Conservation (phyloP, 768 basidiomycete genomes). For the Podaxis sp. region DNA sequence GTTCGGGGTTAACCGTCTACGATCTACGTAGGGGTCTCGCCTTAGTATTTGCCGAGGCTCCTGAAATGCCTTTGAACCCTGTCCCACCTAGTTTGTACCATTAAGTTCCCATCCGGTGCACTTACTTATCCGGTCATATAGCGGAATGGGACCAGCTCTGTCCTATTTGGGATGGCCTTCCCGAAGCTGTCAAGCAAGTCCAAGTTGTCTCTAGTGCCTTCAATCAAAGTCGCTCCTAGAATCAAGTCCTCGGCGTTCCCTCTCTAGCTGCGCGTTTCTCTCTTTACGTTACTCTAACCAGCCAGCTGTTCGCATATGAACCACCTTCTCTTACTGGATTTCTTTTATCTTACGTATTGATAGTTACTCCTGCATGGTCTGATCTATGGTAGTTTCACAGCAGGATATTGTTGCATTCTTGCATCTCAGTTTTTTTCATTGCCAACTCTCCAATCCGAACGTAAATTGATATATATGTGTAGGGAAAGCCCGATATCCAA, state of each 20-base stretch:
- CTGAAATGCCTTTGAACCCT: constrained; percentile 12
- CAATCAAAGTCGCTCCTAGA: not conserved
- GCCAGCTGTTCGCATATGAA: not conserved
- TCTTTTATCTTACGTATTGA: too few relatives aligned
- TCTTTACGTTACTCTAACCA: not conserved
- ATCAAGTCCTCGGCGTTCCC: not conserved
- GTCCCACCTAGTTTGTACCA: not conserved
- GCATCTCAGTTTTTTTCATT: too few relatives aligned
- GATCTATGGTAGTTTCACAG: too few relatives aligned
- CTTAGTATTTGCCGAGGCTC: constrained; percentile 30
- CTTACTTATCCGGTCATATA: not conserved
- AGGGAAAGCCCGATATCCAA: too few relatives aligned
- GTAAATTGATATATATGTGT: too few relatives aligned
- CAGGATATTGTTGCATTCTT: too few relatives aligned
- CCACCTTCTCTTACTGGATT: not conserved
- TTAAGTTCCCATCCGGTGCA: not conserved
- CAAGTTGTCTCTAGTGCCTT: not conserved
- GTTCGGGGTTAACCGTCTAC: not conserved
- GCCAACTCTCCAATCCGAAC: too few relatives aligned
- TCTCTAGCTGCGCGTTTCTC: too few relatives aligned
- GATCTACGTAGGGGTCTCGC: constrained; percentile 24
- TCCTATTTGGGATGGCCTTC: constrained; percentile 19
- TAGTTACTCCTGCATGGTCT: too few relatives aligned
- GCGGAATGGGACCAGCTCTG: constrained; percentile 21
- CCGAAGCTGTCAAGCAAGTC: not conserved